Conservation (phyloP, 164 flowering plant species). For the Tinospora cordifolia region DNA sequence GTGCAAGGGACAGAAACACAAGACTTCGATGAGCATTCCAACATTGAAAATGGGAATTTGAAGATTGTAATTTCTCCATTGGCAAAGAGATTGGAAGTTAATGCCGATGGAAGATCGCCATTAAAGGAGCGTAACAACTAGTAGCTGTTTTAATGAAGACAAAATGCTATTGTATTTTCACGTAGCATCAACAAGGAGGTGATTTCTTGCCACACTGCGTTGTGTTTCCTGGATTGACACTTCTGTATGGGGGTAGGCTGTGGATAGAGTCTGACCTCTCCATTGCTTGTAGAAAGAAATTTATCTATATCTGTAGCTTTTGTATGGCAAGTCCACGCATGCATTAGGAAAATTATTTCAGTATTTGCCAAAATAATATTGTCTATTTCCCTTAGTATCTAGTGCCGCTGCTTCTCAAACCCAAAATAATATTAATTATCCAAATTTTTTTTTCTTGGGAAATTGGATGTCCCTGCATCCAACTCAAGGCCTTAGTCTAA, state of each 20-base stretch:
- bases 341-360: not conserved
- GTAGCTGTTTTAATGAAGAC: not conserved
- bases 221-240: not conserved
- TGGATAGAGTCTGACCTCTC: not conserved
- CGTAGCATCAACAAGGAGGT: not conserved
- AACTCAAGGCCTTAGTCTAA: no score
- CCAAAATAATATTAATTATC: no score
- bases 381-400: no score
- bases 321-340: not conserved
- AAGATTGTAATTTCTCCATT: constrained; percentile 7
- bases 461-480: no score
- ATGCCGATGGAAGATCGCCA: constrained; percentile 25
- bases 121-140: constrained; percentile 22
- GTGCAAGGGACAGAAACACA: constrained; percentile 4
- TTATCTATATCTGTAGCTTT: not conserved
- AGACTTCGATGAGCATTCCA: constrained; percentile 7
- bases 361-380: no score
- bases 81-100: constrained; percentile 13
- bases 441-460: no score
- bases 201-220: not conserved
- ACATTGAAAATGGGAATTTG: constrained; percentile 8
- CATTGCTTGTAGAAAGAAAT: not conserved
- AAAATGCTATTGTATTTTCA: not conserved
- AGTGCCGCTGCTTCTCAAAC: no score
- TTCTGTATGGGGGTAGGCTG: not conserved